Conservation (phyloP, 2,329 filamentous ascomycete species). For the Arthrobotrys entomopaga region DNA sequence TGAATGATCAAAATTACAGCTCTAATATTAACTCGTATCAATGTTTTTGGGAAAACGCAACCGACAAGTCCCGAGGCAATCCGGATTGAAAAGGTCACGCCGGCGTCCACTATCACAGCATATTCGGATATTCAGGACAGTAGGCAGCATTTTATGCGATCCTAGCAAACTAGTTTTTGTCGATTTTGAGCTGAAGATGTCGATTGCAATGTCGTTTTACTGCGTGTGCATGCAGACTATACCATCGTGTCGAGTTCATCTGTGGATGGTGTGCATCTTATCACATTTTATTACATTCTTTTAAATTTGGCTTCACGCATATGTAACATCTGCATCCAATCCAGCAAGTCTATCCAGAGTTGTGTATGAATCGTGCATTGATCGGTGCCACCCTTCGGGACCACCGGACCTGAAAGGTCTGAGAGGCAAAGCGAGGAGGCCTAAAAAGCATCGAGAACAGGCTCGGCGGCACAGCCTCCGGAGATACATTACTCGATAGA, state of each 20-base stretch:
- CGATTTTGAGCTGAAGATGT: background rate
- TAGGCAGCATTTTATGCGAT: background rate
- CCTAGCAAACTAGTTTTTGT: background rate
- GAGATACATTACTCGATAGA: background rate
- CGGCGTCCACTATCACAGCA: background rate
- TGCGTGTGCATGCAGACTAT: background rate
- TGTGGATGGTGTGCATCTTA: slow-evolving; percentile 8
- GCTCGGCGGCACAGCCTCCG: slow-evolving; percentile 8
- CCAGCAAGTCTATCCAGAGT: slow-evolving; percentile 28
- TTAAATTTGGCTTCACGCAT: slow-evolving; percentile 15
- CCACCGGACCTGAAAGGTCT: no score
- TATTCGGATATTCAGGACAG: slow-evolving; percentile 1
- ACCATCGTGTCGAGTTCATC: background rate
- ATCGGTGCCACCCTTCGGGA: slow-evolving; percentile 9
- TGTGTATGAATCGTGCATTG: background rate
- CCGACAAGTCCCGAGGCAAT: background rate
- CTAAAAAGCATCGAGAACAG: background rate
- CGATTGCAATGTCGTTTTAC: background rate
- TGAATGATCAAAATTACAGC: background rate
- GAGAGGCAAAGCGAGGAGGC: background rate
- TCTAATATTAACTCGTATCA: background rate
- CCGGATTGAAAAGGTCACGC: slow-evolving; percentile 1
- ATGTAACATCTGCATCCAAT: background rate
- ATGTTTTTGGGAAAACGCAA: slow-evolving; percentile 1
- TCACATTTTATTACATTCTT: slow-evolving; percentile 28